phyloP scores from a whole-genome alignment of 208 protist genomes.

The Phytomonas sp. region DNA sequence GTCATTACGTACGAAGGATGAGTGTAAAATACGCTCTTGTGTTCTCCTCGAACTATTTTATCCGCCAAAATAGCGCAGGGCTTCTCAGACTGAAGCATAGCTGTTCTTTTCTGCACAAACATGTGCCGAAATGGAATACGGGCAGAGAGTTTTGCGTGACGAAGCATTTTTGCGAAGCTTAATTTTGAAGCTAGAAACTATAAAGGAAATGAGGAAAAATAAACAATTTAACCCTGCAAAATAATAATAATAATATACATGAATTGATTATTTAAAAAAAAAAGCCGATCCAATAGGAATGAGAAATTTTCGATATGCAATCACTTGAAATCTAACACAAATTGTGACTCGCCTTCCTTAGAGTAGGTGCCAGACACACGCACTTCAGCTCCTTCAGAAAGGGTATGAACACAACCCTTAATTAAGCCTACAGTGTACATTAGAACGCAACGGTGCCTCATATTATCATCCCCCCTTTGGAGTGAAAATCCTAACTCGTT shows the following conservation, averaged over 20 bases:
- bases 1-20: conserved; percentile 87
- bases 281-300: background rate
- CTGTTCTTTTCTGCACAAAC: conserved; percentile 24
- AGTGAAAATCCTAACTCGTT: conserved; percentile 9
- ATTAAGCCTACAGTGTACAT: conserved; percentile 50
- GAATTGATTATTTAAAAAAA: background rate
- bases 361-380: conserved; percentile 36
- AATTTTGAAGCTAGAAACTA: background rate
- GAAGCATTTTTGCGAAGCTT: background rate
- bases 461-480: conserved; percentile 11
- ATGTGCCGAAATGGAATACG: conserved; percentile 10
- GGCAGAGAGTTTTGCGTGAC: background rate
- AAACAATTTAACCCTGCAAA: background rate
- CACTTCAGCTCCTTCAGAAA: conserved; percentile 22
- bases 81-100: conserved; percentile 80
- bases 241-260: background rate
- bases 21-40: conserved; percentile 53
- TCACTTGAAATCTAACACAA: conserved; percentile 48
- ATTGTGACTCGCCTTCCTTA: conserved; percentile 53
- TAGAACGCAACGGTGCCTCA: conserved; percentile 42
- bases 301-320: background rate
- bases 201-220: conserved; percentile 6
- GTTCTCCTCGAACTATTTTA: conserved; percentile 77
- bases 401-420: conserved; percentile 38
- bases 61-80: conserved; percentile 67